Evolutionary conservation across 1,139 yeast species (phyloP), one percentile per base, ranked within the genome.

Genomic region (Arxiozyma telluris): DNA sequence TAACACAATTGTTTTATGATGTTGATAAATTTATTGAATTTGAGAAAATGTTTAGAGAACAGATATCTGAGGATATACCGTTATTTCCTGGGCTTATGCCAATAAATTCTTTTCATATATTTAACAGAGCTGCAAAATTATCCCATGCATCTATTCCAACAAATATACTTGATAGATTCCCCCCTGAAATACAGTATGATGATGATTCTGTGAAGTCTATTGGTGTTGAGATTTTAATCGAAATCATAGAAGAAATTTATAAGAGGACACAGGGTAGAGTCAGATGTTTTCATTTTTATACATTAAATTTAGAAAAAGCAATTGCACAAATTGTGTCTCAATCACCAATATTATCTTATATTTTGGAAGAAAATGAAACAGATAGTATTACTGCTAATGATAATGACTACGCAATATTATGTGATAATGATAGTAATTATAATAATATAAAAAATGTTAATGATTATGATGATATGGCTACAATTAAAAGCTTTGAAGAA

Each of bases 11-110:
- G 68, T 88, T 91, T 71, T 84, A 82, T 65, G 87, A 84, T 63
- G 82, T 77, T 15, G 77, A 75, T 42, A 79, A 79, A 63, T 83
- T 81, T 62, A 58, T 82, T 41, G 65, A 63, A 5, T 85, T 80
- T 67, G 86, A 81, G 57, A 61, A 69, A 49, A 52, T 65, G 39
- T 70, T 71, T 44, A 62, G 72, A 42, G 64, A 64, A 64, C 59
- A 77, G 62, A 70, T 76, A 4, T 71, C 78, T 23, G 60, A 71
- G 57, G 74, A 75, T 41, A 72, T 85, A 44, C 80, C 87, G 12
- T 73, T 93, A 47, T 79, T 93, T 51, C 98, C 98, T 0, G 98
- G 98, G 1, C 74, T 93, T 61, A 87, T 93, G 94, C 98, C 99
- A n/a, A 84, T 94, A 43, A 90, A 91, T 63, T 91, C 96, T 3